Evolutionary conservation across 768 basidiomycete genomes (phyloP).

Genomic region (Psilocybe subaeruginosa): DNA sequence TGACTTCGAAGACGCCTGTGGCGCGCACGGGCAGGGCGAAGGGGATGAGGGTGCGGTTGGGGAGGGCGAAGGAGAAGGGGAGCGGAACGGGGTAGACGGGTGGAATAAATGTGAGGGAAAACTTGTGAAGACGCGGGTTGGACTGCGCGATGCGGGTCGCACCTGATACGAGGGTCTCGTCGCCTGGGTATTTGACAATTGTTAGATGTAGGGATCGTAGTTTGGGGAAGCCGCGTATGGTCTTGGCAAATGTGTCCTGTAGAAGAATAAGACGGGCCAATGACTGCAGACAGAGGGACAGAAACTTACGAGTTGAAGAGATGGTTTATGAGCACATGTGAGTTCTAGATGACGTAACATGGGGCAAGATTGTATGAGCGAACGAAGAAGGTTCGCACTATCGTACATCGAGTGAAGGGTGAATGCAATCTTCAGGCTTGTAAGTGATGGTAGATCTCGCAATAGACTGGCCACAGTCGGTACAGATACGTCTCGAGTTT

Average conservation of each 20-base stretch:
- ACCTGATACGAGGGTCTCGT: conserved; percentile 59
- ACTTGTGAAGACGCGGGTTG: conserved; percentile 68
- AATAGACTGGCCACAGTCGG: conserved; percentile 64
- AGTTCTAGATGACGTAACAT: conserved; percentile 64
- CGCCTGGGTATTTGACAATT: conserved; percentile 68
- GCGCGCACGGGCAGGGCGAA: conserved; percentile 46
- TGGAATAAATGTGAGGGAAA: conserved; percentile 69
- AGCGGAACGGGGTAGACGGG: conserved; percentile 52
- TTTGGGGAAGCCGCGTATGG: conserved; percentile 61
- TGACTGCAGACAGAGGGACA: neutral
- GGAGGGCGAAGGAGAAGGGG: conserved; percentile 46
- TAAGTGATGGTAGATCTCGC: conserved; percentile 54
- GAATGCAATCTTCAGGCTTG: conserved; percentile 65
- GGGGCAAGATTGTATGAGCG: conserved; percentile 68
- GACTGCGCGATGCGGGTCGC: conserved; percentile 64
- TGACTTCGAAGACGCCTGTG: conserved; percentile 59
- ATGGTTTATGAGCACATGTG: conserved; percentile 68
- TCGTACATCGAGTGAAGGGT: conserved; percentile 76
- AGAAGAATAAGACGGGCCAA: neutral
- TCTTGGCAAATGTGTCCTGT: conserved; percentile 66
- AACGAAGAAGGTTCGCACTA: conserved; percentile 68
- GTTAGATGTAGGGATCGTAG: conserved; percentile 65
- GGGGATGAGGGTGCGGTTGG: conserved; percentile 40
- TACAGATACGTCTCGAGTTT: conserved; percentile 69
- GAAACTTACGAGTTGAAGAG: conserved; percentile 66